A percentile compares a stretch with the other conserved stretches of the same genome.
Evolutionary conservation across 306 rosid species (phyloP).

Genomic region (Quercus suber): DNA sequence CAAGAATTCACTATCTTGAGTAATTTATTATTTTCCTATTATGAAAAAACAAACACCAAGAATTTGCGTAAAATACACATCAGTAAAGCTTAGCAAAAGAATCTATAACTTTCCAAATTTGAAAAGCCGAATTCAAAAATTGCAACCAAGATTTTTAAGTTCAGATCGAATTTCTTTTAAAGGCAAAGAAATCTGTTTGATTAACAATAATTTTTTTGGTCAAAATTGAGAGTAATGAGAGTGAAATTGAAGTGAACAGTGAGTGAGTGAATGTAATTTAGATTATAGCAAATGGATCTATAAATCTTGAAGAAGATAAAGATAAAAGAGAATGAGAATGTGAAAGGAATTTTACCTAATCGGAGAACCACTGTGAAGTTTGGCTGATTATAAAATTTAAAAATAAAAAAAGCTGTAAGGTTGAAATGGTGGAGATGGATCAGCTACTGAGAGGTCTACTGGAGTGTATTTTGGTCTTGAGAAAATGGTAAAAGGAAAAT

Average conservation of each 20-base stretch:
- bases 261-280: not conserved
- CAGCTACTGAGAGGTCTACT: not conserved
- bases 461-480: not conserved
- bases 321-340: not conserved
- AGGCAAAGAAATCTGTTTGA: no score
- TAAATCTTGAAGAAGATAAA: slow-evolving; percentile 1
- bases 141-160: not conserved
- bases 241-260: no score
- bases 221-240: no score
- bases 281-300: slow-evolving; percentile 22
- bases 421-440: not conserved
- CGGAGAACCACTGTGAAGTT: not conserved
- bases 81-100: not conserved
- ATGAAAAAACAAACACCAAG: no score
- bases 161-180: not conserved
- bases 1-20: no score
- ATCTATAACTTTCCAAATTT: not conserved
- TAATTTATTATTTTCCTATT: no score
- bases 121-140: not conserved
- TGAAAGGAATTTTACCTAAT: slow-evolving; percentile 14
- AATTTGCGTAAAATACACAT: not conserved
- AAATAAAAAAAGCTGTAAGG: not conserved
- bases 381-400: not conserved
- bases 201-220: no score
- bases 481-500: not conserved